Evolutionary conservation across 768 basidiomycete species (phyloP).

Genomic region (Leccinum uliginosum): DNA sequence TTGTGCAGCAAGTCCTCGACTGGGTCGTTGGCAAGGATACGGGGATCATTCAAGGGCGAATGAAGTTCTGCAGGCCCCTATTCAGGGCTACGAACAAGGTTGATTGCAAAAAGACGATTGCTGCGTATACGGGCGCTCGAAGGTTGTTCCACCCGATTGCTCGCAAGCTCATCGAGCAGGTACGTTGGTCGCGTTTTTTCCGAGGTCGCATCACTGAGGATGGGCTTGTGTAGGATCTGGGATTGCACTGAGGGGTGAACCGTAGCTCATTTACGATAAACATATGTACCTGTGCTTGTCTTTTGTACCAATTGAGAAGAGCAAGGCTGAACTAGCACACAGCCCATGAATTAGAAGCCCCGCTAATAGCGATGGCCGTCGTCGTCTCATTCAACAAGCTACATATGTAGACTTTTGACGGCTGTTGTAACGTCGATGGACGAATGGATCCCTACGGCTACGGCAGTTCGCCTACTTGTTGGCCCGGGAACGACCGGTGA

Average conservation of each 20-base stretch:
- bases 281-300: neutral
- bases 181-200: conserved; percentile 10
- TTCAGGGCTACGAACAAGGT: conserved; percentile 39
- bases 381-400: neutral
- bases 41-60: conserved; percentile 44
- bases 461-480: neutral
- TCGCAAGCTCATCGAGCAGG: conserved; percentile 46
- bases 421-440: neutral
- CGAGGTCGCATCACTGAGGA: neutral
- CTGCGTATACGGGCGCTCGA: conserved; percentile 33
- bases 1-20: conserved; percentile 35
- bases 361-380: neutral
- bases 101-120: conserved; percentile 31
- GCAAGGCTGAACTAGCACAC: neutral
- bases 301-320: neutral
- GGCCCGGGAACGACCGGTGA: neutral
- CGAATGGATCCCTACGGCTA: neutral
- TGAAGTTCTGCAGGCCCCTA: conserved; percentile 52
- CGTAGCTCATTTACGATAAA: neutral
- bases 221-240: conserved; percentile 22
- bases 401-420: too few relatives aligned
- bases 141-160: conserved; percentile 49
- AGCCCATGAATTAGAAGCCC: neutral
- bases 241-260: neutral
- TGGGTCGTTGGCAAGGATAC: conserved; percentile 44